Conservation (phyloP, 2,329 filamentous ascomycete species). For the Fusarium beomiforme region DNA sequence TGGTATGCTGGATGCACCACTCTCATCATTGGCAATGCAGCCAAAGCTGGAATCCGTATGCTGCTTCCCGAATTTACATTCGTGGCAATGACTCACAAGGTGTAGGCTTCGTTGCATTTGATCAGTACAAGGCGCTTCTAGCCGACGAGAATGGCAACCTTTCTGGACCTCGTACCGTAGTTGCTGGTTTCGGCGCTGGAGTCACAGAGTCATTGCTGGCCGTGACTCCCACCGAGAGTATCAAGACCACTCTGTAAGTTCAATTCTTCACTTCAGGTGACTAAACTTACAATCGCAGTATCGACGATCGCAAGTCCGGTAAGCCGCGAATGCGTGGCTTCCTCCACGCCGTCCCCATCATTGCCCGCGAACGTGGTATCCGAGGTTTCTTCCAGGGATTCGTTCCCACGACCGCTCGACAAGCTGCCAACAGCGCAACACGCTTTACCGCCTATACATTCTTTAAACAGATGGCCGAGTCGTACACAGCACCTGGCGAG, state of each 20-base stretch:
- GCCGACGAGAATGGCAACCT: slow-evolving; percentile 88
- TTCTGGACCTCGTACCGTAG: slow-evolving; percentile 87
- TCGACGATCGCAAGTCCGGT: slow-evolving; percentile 90
- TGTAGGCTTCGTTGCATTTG: slow-evolving; percentile 85
- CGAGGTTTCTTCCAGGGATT: slow-evolving; percentile 98
- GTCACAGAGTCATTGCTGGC: slow-evolving; percentile 93
- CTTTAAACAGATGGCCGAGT: slow-evolving; percentile 89
- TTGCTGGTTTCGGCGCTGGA: slow-evolving; percentile 93
- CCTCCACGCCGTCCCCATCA: slow-evolving; percentile 87
- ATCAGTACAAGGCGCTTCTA: slow-evolving; percentile 88
- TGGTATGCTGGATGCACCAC: slow-evolving; percentile 99
- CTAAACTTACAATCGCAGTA: slow-evolving; percentile 59
- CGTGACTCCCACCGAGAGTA: slow-evolving; percentile 96
- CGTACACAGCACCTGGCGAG: slow-evolving; percentile 92
- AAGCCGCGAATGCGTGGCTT: slow-evolving; percentile 92
- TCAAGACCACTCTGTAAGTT: slow-evolving; percentile 90
- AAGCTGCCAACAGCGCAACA: slow-evolving; percentile 93
- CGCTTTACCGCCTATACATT: slow-evolving; percentile 92
- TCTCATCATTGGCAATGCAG: slow-evolving; percentile 93
- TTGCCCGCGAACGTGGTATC: slow-evolving; percentile 86
- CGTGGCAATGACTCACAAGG: slow-evolving; percentile 10
- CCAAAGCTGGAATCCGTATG: slow-evolving; percentile 94
- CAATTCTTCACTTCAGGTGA: rapidly evolving
- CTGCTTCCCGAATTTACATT: background rate
- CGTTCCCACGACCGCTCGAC: slow-evolving; percentile 90